Percentiles rank a stretch among this genome's conserved stretches.
These are phyloP conservation scores for Lathyrus oleraceus DNA, from an alignment of 306 rosid species.

Conservation along the genomic window DNA sequence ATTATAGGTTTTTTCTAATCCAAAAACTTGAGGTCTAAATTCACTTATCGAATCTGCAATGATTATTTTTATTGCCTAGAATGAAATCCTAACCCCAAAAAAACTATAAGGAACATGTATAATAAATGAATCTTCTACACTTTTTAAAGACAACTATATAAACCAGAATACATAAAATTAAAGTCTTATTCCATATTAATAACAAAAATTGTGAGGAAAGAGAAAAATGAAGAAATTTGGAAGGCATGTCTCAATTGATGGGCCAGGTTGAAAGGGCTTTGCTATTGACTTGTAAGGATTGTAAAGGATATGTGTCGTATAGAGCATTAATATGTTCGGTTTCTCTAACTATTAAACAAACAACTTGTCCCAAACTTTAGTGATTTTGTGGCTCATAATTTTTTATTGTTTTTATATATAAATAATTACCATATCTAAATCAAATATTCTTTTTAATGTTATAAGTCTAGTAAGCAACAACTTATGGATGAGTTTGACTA, in stretches of 20 bases:
- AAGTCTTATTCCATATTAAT: too few relatives aligned
- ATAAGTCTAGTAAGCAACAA: conserved; percentile 21
- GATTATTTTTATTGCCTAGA: conserved; percentile 9
- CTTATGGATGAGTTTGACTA: not conserved
- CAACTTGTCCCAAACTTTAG: conserved; percentile 27
- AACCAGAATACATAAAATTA: not conserved
- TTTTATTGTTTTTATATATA: not conserved
- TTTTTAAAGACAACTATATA: not conserved
- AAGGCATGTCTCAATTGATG: not conserved
- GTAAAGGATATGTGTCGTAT: conserved; percentile 27
- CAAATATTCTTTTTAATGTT: not conserved
- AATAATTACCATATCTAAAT: conserved; percentile 7
- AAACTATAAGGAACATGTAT: too few relatives aligned
- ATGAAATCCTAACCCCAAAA: conserved; percentile 18
- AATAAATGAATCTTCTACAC: not conserved
- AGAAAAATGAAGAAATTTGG: not conserved
- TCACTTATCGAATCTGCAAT: not conserved
- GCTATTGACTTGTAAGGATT: conserved; percentile 27
- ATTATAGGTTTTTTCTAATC: conserved; percentile 4
- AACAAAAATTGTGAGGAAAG: not conserved
- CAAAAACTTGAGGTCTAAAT: conserved; percentile 39
- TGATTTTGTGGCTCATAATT: conserved; percentile 40
- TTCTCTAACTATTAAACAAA: conserved; percentile 33
- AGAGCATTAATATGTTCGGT: conserved; percentile 8
- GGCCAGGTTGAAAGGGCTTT: conserved; percentile 24